Evolutionary conservation across 140 eudicot genomes (phyloP), one percentile per base, ranked within the genome.

Genomic region (Oenanthe javanica): DNA sequence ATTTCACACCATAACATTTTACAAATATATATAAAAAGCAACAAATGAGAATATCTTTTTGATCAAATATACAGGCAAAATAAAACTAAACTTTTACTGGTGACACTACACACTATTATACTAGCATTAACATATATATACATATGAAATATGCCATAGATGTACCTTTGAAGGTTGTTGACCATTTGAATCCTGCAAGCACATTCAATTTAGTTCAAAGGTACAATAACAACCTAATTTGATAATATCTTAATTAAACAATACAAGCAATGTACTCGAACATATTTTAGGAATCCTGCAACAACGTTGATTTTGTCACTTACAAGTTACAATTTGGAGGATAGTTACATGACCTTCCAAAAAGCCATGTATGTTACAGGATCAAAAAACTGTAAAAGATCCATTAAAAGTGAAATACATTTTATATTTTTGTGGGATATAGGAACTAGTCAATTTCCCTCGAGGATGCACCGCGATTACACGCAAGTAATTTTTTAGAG

Each of bases 81-180:
- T 21, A 45, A 43, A 73, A 19, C 38, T 9, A 13, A 25, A 73
- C 6, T n/a, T 9, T 45, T 2, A 5, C 25, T 42, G 19, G 5
- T 42, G 52, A 72, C 47, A 38, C 27, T 16, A 40, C 0, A 72
- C 47, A 38, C 27, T 16, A 40, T 0, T 5, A 40, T 71, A 40
- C 74, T 27, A 72, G 43, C 36, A 61, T 49, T 9, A 49, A 49
- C 0, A 3, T 69, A 4, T 9, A 73, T 1, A 73, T 2, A 6
- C 19, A 6, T 36, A 40, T 7, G n/a, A 16, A 36, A 72, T 46
- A 72, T 40, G 48, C 50, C 19, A 5, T 6, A 45, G 51, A 45
- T 75, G 78, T 75, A 75, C 78, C 78, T 75, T 75, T 46, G 78
- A 75, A 14, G 61, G 78, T 23, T 75, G 59, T 46, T 48, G 61